Percentiles rank a stretch among this genome's conserved stretches.
Evolutionary conservation across 345 rosid species (phyloP).

Genomic region (Alliaria petiolata): DNA sequence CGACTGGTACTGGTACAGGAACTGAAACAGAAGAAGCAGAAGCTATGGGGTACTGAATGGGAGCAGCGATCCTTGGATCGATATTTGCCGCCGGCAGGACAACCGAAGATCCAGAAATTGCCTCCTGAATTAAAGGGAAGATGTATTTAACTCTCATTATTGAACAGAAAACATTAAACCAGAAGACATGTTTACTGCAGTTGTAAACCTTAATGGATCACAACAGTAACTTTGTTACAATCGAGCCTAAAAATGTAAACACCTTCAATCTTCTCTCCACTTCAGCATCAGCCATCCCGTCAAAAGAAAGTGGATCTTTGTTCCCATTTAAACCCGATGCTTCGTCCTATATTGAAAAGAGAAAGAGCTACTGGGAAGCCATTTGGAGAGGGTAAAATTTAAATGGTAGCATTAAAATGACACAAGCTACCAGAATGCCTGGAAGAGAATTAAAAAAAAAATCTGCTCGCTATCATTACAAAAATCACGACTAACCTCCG

Average conservation of each 20-base stretch:
- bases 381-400: conserved; percentile 2
- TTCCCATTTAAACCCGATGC: conserved; percentile 54
- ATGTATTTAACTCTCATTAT: background rate
- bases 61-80: conserved; percentile 61
- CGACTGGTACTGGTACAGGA: conserved; percentile 36
- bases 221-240: conserved; percentile 1
- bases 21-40: conserved; percentile 57
- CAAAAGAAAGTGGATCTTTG: conserved; percentile 67
- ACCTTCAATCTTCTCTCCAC: conserved; percentile 89
- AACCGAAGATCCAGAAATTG: conserved; percentile 58
- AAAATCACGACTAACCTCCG: conserved; percentile 67
- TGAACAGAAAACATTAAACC: background rate
- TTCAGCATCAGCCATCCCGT: conserved; percentile 85
- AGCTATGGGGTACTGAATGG: conserved; percentile 55
- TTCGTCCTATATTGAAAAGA: conserved; percentile 63
- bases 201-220: conserved; percentile 4
- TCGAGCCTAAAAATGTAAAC: conserved; percentile 2
- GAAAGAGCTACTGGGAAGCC: conserved; percentile 16
- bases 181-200: background rate
- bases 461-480: conserved; percentile 1
- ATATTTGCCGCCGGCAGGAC: conserved; percentile 46
- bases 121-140: conserved; percentile 55
- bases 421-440: conserved; percentile 5
- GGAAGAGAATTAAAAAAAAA: background rate
- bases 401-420: background rate